Conservation (phyloP, 2,329 filamentous ascomycete genomes). For the Aureobasidium mangrovei region DNA sequence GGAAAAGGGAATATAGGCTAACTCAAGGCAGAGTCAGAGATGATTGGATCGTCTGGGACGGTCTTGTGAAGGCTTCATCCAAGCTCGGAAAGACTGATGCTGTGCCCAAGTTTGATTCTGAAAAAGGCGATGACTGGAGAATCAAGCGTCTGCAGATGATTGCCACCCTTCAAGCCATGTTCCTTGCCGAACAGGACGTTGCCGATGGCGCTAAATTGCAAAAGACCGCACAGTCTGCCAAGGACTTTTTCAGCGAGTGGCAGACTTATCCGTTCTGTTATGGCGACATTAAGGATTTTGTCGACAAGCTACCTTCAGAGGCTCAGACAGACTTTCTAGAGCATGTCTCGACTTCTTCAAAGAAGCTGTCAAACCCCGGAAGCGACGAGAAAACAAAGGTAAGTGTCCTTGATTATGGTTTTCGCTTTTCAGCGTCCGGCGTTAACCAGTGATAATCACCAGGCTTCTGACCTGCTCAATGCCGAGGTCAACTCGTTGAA, state of each 20-base stretch:
- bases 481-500: slow-evolving; percentile 21
- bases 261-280: slow-evolving; percentile 14
- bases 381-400: background rate
- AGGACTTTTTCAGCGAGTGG: slow-evolving; percentile 11
- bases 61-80: slow-evolving; percentile 5
- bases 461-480: slow-evolving; percentile 18
- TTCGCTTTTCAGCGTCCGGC: too few relatives aligned
- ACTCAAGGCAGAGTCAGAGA: background rate
- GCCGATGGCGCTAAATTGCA: background rate
- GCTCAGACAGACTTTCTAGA: slow-evolving; percentile 6
- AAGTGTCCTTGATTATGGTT: background rate
- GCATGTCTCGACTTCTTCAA: background rate
- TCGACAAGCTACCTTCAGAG: background rate
- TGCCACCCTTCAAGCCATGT: background rate
- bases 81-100: slow-evolving; percentile 3
- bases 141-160: slow-evolving; percentile 10
- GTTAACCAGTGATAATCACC: too few relatives aligned
- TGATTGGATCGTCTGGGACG: slow-evolving; percentile 14
- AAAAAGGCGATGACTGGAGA: background rate
- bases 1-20: background rate
- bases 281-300: slow-evolving; percentile 12
- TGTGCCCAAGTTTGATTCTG: background rate
- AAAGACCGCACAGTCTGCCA: background rate
- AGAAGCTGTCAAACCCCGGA: background rate
- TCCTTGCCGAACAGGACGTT: background rate